These are phyloP conservation scores for Mariannaea sp. DNA, from an alignment of 2,329 filamentous ascomycete genomes.

Conservation along the genomic window DNA sequence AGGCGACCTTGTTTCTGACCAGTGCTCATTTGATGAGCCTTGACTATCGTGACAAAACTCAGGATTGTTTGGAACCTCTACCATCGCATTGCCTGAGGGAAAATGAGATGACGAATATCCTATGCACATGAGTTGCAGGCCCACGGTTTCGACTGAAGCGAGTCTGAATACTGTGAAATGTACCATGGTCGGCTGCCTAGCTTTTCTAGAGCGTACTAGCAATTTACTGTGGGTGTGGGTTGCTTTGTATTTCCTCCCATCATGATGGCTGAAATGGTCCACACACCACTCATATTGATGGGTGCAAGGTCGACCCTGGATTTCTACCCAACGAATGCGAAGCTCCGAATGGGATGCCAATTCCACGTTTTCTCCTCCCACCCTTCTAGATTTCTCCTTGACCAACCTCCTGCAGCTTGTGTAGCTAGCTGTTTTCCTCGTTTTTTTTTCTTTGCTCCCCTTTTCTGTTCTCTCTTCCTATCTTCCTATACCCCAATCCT, in stretches of 20 bases:
- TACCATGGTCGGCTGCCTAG: not conserved
- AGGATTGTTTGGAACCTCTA: not conserved
- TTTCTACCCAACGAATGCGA: slow-evolving; percentile 19
- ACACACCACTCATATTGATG: slow-evolving; percentile 13
- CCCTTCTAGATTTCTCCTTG: slow-evolving; percentile 24
- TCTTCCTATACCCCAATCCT: slow-evolving; percentile 21
- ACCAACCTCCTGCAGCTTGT: slow-evolving; percentile 29
- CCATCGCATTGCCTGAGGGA: slow-evolving; percentile 2
- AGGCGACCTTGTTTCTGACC: slow-evolving; percentile 24
- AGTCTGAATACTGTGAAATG: slow-evolving; percentile 4
- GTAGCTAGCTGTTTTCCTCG: slow-evolving; percentile 27
- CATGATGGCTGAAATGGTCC: slow-evolving; percentile 10
- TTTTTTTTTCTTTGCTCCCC: slow-evolving; percentile 13
- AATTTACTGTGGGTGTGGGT: too few species aligned
- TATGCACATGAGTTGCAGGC: slow-evolving; percentile 13
- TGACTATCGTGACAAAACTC: slow-evolving; percentile 32
- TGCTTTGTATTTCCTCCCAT: too few species aligned
- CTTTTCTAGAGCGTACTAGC: not conserved
- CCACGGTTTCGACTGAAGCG: slow-evolving; percentile 1
- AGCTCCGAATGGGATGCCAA: slow-evolving; percentile 19
- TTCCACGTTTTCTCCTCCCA: slow-evolving; percentile 37
- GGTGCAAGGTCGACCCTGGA: slow-evolving; percentile 17
- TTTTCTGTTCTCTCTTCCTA: too few species aligned
- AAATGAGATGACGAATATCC: not conserved
- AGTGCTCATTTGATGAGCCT: slow-evolving; percentile 1